Evolutionary conservation across 768 basidiomycete species (phyloP).

Genomic region (Suillus brevipes): DNA sequence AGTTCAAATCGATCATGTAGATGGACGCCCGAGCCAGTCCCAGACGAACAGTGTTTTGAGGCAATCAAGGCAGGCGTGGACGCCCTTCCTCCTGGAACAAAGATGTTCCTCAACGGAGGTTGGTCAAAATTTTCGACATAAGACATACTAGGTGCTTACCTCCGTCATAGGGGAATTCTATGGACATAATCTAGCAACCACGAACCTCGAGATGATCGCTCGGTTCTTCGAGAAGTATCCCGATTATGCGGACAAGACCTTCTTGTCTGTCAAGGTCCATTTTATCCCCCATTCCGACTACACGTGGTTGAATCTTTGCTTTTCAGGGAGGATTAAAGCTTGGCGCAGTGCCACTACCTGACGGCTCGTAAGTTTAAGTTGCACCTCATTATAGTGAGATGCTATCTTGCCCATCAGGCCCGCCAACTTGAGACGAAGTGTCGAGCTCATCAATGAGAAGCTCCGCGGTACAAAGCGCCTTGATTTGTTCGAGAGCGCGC

Average conservation of each 20-base stretch:
- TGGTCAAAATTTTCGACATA: slow-evolving; percentile 1
- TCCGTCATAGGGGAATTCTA: slow-evolving; percentile 54
- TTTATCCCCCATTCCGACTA: background rate
- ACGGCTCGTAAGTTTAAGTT: slow-evolving; percentile 19
- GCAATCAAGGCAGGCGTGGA: slow-evolving; percentile 56
- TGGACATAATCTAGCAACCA: slow-evolving; percentile 38
- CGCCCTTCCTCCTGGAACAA: slow-evolving; percentile 41
- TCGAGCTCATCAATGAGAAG: slow-evolving; percentile 43
- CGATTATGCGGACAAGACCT: slow-evolving; percentile 34
- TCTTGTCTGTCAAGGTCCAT: slow-evolving; percentile 36
- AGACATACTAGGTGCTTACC: background rate
- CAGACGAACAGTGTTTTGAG: slow-evolving; percentile 62
- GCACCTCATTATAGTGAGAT: too few relatives aligned
- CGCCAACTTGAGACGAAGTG: slow-evolving; percentile 49
- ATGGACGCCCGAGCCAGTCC: slow-evolving; percentile 45
- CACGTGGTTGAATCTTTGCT: background rate
- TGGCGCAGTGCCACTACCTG: background rate
- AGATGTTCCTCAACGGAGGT: slow-evolving; percentile 55
- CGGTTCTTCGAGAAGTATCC: slow-evolving; percentile 49
- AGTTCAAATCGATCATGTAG: slow-evolving; percentile 18
- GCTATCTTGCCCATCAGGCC: slow-evolving; percentile 21
- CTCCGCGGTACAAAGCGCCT: slow-evolving; percentile 54
- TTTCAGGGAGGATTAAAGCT: slow-evolving; percentile 23
- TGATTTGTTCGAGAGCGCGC: slow-evolving; percentile 59
- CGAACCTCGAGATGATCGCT: slow-evolving; percentile 50